A percentile compares a stretch with the other conserved stretches of the same genome.
Conservation (phyloP, 129 eudicot species). For the Helichrysum umbraculigerum region DNA sequence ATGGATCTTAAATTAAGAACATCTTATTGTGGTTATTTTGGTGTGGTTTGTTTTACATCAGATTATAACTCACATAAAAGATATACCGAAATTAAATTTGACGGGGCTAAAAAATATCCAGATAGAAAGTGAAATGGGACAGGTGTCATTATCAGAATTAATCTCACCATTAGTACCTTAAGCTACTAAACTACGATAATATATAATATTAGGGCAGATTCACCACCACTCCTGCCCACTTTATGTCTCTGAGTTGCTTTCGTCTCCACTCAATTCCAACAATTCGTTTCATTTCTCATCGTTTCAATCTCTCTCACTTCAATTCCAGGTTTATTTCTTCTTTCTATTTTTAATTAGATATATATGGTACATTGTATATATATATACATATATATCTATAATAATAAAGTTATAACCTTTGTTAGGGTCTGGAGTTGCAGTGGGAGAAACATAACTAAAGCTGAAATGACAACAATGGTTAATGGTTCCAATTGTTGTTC, state of each 20-base stretch:
- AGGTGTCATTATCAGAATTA: no score
- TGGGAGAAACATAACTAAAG: constrained; percentile 25
- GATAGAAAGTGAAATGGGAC: no score
- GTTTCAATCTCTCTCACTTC: constrained; percentile 34
- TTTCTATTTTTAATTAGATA: not conserved
- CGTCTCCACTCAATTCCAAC: constrained; percentile 24
- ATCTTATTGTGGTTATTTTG: no score
- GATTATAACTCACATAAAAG: no score
- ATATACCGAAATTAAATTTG: no score
- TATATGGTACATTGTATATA: not conserved
- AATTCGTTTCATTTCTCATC: constrained; percentile 36
- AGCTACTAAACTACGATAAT: no score
- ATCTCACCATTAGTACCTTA: no score
- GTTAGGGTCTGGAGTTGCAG: constrained; percentile 44
- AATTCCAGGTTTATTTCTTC: constrained; percentile 33
- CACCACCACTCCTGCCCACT: constrained; percentile 14
- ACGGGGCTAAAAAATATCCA: no score
- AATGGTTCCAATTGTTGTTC: constrained; percentile 12
- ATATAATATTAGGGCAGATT: not conserved
- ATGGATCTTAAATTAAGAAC: no score
- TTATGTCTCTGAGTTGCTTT: constrained; percentile 40
- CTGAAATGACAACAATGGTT: constrained; percentile 44
- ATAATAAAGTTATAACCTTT: not conserved
- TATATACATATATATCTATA: not conserved
- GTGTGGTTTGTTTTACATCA: no score